These are phyloP conservation scores for Verticillium nubilum DNA, from an alignment of 2,329 filamentous ascomycete species.

Conservation along the genomic window DNA sequence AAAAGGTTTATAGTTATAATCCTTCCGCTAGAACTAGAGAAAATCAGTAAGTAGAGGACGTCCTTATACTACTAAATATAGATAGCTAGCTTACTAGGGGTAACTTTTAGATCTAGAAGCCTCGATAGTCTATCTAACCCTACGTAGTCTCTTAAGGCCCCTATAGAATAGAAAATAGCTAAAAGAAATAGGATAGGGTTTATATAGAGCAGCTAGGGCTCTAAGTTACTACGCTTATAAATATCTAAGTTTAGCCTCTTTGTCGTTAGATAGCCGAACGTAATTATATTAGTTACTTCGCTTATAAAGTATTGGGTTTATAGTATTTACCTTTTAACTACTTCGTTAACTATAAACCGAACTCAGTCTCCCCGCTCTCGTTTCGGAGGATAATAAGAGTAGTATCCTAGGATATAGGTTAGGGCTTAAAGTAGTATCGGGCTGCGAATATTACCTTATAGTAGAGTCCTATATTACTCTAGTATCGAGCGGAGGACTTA, in stretches of 20 bases:
- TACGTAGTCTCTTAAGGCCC: neutral
- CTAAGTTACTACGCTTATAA: neutral
- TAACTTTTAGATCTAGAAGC: neutral
- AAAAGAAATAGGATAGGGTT: neutral
- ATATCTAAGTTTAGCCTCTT: neutral
- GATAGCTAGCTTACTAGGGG: neutral
- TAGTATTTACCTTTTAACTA: neutral
- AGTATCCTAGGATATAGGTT: neutral
- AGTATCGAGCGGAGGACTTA: neutral
- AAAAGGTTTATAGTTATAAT: neutral
- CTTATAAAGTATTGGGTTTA: neutral
- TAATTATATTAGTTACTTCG: neutral
- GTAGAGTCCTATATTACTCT: neutral
- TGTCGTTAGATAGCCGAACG: neutral
- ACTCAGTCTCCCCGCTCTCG: neutral
- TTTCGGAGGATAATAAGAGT: neutral
- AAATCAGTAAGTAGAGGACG: neutral
- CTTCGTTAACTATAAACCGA: neutral
- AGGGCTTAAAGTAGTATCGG: neutral
- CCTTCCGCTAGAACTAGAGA: neutral
- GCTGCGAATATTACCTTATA: neutral
- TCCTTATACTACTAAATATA: neutral
- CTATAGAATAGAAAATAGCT: neutral
- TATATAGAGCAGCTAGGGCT: neutral
- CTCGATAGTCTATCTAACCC: neutral